Percentiles rank a stretch among this genome's conserved stretches.
Evolutionary conservation across 768 basidiomycete species (phyloP).

Genomic region (Amanita pseudoporphyria): DNA sequence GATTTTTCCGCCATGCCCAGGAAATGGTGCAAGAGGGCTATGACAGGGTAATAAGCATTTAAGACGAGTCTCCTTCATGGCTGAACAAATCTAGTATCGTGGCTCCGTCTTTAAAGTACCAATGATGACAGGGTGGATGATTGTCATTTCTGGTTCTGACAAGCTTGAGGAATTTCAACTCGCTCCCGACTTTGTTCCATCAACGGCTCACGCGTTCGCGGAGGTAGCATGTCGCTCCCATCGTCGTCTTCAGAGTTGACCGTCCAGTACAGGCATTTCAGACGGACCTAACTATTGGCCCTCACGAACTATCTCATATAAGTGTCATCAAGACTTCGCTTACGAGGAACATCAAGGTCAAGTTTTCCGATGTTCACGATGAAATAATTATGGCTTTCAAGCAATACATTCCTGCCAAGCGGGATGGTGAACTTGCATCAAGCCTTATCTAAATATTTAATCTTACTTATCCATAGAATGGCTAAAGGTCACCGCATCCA

Average conservation of each 20-base stretch:
- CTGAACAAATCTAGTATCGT: constrained; percentile 12
- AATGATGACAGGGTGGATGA: constrained; percentile 32
- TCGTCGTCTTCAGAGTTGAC: no score
- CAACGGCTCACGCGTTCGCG: constrained; percentile 26
- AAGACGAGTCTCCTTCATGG: background rate
- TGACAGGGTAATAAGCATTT: constrained; percentile 14
- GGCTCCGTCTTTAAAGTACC: constrained; percentile 32
- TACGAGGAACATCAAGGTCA: constrained; percentile 19
- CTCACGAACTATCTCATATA: constrained; percentile 11
- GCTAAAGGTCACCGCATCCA: constrained; percentile 9
- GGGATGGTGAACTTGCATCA: no score
- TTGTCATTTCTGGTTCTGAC: constrained; percentile 28
- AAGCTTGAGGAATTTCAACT: constrained; percentile 35
- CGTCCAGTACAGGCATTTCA: no score
- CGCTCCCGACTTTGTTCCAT: constrained; percentile 34
- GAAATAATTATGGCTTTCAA: no score
- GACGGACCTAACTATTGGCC: constrained; percentile 25
- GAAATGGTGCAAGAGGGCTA: constrained; percentile 24
- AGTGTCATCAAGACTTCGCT: constrained; percentile 17
- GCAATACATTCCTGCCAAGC: no score
- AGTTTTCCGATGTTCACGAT: constrained; percentile 17
- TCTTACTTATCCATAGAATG: no score
- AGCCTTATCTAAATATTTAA: no score
- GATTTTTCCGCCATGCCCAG: constrained; percentile 15
- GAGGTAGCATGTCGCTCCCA: no score